A percentile compares a stretch with the other conserved stretches of the same genome.
Evolutionary conservation across 129 eudicot genomes (phyloP).

Genomic region (Lonicera japonica): DNA sequence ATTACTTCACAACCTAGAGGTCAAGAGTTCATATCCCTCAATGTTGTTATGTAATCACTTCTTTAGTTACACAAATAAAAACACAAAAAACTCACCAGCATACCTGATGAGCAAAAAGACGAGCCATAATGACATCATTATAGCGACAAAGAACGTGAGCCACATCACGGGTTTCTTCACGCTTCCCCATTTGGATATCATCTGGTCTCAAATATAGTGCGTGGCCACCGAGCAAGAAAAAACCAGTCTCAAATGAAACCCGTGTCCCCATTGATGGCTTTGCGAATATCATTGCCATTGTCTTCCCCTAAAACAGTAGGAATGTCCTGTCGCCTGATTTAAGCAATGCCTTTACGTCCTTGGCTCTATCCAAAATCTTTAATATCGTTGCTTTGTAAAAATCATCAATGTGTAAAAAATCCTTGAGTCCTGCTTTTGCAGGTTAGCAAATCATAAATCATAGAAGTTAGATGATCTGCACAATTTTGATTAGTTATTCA

Average conservation of each 20-base stretch:
- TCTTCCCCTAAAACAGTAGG: constrained; percentile 87
- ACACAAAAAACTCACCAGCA: constrained; percentile 40
- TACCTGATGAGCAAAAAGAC: constrained; percentile 98
- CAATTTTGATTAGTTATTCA: background rate
- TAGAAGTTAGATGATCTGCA: background rate
- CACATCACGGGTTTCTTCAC: constrained; percentile 98
- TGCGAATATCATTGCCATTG: constrained; percentile 98
- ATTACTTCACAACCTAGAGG: no score
- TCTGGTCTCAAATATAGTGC: constrained; percentile 87
- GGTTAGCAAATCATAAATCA: constrained; percentile 11
- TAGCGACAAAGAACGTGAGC: constrained; percentile 92
- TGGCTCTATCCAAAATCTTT: constrained; percentile 69
- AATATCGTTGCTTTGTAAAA: constrained; percentile 75
- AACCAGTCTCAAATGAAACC: constrained; percentile 95
- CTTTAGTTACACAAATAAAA: background rate
- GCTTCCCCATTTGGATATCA: constrained; percentile 99
- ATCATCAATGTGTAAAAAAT: constrained; percentile 69
- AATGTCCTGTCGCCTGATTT: constrained; percentile 85
- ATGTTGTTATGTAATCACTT: no score
- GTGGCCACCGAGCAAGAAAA: constrained; percentile 88
- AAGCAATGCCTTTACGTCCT: constrained; percentile 64
- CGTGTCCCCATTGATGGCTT: constrained; percentile 99
- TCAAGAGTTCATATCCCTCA: no score
- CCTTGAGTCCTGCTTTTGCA: constrained; percentile 57
- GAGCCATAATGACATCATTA: constrained; percentile 97